Evolutionary conservation across 805 yeast genomes (phyloP).

Genomic region (Nakazawaea siamensis): DNA sequence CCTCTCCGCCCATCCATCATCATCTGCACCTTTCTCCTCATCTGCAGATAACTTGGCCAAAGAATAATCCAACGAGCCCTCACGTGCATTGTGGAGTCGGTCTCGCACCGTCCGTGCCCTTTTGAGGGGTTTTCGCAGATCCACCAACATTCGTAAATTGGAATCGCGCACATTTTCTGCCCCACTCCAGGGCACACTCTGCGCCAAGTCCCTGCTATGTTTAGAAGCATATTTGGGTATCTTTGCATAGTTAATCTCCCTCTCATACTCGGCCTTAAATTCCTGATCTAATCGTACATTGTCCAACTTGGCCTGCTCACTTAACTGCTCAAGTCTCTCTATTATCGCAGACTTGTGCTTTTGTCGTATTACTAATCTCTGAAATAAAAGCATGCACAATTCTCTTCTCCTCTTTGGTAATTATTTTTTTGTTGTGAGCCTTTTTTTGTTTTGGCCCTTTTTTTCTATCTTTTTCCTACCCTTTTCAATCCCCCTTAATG

Average conservation of each 20-base stretch:
- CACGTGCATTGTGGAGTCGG: slow-evolving; percentile 54
- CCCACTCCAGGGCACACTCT: slow-evolving; percentile 53
- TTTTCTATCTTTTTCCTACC: no score
- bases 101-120: slow-evolving; percentile 18
- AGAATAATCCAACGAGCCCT: slow-evolving; percentile 56
- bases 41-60: slow-evolving; percentile 27
- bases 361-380: no score
- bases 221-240: slow-evolving; percentile 37
- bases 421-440: no score
- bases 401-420: no score
- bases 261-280: slow-evolving; percentile 32
- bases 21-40: slow-evolving; percentile 39
- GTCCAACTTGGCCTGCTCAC: no score
- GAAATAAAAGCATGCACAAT: no score
- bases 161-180: slow-evolving; percentile 38
- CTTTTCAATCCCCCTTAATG: no score
- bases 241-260: slow-evolving; percentile 29
- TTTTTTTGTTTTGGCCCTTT: no score
- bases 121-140: slow-evolving; percentile 33
- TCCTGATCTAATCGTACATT: no score
- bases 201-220: slow-evolving; percentile 39
- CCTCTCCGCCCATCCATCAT: slow-evolving; percentile 44
- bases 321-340: no score
- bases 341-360: no score
- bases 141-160: slow-evolving; percentile 46